A percentile compares a stretch with the other conserved stretches of the same genome.
Conservation (phyloP, 495 filamentous ascomycete species). For the Penicillium mononematosum region DNA sequence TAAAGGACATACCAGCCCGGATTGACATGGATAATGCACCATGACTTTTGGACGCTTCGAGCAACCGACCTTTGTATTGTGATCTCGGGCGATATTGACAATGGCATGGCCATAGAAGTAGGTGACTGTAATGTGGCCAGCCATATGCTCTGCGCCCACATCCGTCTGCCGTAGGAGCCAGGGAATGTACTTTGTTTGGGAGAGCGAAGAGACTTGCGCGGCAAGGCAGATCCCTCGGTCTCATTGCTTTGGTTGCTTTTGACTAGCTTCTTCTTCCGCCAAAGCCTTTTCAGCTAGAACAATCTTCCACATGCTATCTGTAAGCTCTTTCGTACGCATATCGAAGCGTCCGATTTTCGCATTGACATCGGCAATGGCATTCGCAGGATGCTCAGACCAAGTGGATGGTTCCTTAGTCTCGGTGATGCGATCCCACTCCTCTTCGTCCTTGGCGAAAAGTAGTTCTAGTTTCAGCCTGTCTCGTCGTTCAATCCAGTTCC, state of each 20-base stretch:
- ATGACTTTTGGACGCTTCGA: not conserved
- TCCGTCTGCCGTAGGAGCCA: not conserved
- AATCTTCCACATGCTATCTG: constrained; percentile 43
- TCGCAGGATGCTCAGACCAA: constrained; percentile 27
- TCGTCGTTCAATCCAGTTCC: constrained; percentile 32
- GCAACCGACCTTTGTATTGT: not conserved
- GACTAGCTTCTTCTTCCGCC: constrained; percentile 34
- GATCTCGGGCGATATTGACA: not conserved
- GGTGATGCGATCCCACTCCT: constrained; percentile 54
- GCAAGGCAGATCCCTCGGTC: not conserved
- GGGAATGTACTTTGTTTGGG: not conserved
- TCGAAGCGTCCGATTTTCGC: constrained; percentile 27
- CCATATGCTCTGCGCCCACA: not conserved
- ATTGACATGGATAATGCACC: not conserved
- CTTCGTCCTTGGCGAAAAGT: constrained; percentile 53
- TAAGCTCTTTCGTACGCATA: constrained; percentile 27
- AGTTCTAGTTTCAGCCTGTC: constrained; percentile 35
- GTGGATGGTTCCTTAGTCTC: constrained; percentile 15
- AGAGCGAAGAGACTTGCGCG: not conserved
- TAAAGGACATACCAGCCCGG: not conserved
- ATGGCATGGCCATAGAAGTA: not conserved
- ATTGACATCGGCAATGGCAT: constrained; percentile 21
- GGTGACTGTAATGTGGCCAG: not conserved
- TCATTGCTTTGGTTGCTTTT: constrained; percentile 14
- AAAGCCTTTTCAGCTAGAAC: constrained; percentile 43